Base-by-base conservation (phyloP, 2,329 filamentous ascomycete species). In the Diplodia intermedia region DNA sequence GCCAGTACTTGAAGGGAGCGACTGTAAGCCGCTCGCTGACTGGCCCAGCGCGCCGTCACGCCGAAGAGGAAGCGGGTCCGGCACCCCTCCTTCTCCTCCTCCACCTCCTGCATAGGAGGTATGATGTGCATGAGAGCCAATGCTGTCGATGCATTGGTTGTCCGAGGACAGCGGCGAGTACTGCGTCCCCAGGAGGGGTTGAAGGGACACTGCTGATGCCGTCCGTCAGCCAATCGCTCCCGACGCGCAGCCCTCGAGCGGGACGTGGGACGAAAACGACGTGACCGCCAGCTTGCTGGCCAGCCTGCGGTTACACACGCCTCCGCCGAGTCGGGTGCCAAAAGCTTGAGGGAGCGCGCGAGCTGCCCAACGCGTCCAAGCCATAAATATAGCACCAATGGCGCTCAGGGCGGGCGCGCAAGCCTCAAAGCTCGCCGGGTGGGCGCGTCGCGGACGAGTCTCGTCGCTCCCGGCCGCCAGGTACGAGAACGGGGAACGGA, bases 41-140 rank as follows among this genome's bases (percentile, higher is more conserved):
- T 84, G 81, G 72, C 79, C 78, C 73, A 86, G 78, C 69, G 78
- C 75, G 73, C 80, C 81, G 76, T 85, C 83, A 79, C 84, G 84
- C 73, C 84, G 82, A 75, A 81, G 78, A 70, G 80, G 80, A 75
- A 81, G 78, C 71, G 80, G 80, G 73, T 86, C 84, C 73, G 84
- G 80, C 72, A 80, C 77, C 66, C 66, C 66, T 68, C 66, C 65
- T 67, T n/a, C 43, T 67, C 70, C 72, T 60, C 71, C 72, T 67
- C 70, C 72, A 70, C 75, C 74, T 75, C 74, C 74, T 72, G 79
- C 75, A 76, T 79, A 83, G 70, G 75, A 74, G 70, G 74, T 76
- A 76, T 82, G 81, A 78, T 82, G 78, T 75, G 80, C 79, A 80
- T 83, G 80, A 70, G 76, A 73, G 69, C 76, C 74, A 73, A 82